Conservation (phyloP, 31 red algal genomes). For the Odonthalia washingtoniensis region DNA sequence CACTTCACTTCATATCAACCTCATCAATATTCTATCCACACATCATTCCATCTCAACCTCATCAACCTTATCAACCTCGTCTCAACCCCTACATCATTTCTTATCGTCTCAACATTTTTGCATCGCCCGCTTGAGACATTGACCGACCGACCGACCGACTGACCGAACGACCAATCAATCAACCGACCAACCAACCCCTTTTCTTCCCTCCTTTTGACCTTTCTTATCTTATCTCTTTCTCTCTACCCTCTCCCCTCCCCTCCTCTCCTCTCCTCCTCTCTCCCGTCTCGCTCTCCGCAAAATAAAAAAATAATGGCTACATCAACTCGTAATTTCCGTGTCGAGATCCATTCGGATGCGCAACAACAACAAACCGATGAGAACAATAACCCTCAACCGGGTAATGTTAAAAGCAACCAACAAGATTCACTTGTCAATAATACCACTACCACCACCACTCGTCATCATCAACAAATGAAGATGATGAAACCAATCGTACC, state of each 20-base stretch:
- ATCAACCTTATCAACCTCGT: background rate
- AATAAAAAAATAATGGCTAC: too few species aligned
- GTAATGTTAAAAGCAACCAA: background rate
- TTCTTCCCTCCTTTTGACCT: too few species aligned
- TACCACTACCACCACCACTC: background rate
- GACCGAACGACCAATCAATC: too few species aligned
- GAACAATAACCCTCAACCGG: too few species aligned
- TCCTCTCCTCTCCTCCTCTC: conserved; percentile 22
- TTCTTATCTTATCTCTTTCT: too few species aligned
- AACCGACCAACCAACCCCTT: too few species aligned
- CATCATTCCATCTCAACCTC: background rate
- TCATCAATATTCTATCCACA: background rate
- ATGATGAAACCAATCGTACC: background rate
- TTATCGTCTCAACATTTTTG: background rate
- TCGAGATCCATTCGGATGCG: too few species aligned
- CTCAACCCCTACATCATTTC: background rate
- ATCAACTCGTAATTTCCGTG: too few species aligned
- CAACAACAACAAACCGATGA: too few species aligned
- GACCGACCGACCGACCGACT: too few species aligned
- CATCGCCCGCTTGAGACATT: conserved; percentile 17
- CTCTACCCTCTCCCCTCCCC: too few species aligned
- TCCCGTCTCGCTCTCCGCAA: conserved; percentile 14
- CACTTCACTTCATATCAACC: background rate
- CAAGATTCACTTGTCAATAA: background rate
- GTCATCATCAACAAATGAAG: background rate